phyloP scores from a whole-genome alignment of 352 stramenopile genomes.

The Phytophthora tubulina region DNA sequence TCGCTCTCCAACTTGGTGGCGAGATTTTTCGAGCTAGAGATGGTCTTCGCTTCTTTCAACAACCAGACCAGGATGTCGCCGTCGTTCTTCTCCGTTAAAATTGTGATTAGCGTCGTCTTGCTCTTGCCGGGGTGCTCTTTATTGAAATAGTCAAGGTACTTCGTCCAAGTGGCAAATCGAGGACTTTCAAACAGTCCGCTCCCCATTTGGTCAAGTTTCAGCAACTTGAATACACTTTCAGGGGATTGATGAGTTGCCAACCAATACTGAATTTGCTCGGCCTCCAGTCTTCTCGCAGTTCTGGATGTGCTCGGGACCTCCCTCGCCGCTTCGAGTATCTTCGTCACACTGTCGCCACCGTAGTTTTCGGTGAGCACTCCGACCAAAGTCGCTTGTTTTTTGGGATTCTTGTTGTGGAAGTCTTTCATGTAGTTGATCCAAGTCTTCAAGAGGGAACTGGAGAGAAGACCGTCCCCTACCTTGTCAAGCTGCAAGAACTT shows the following conservation, averaged over 20 bases:
- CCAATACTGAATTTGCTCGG: constrained; percentile 1
- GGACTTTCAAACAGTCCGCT: constrained; percentile 12
- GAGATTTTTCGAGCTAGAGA: constrained; percentile 11
- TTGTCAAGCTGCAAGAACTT: background rate
- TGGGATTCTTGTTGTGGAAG: constrained; percentile 21
- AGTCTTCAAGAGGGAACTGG: background rate
- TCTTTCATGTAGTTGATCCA: constrained; percentile 27
- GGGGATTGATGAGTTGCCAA: background rate
- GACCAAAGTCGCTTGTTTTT: constrained; percentile 14
- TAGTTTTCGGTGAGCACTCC: constrained; percentile 2
- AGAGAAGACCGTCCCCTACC: background rate
- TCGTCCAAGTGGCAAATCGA: constrained; percentile 14
- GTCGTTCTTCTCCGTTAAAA: background rate
- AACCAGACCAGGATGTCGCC: constrained; percentile 1
- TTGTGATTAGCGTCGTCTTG: constrained; percentile 6
- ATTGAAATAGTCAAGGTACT: constrained; percentile 25
- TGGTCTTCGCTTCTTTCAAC: constrained; percentile 16
- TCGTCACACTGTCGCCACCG: constrained; percentile 8
- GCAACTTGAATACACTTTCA: background rate
- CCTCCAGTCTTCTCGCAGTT: background rate
- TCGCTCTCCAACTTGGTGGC: constrained; percentile 7
- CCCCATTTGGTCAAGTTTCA: constrained; percentile 17
- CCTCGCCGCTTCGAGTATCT: constrained; percentile 22
- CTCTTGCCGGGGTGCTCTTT: constrained; percentile 1
- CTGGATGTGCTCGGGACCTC: background rate